phyloP scores from a whole-genome alignment of 176 grass and related monocot genomes.

The Thinopyrum elongatum region DNA sequence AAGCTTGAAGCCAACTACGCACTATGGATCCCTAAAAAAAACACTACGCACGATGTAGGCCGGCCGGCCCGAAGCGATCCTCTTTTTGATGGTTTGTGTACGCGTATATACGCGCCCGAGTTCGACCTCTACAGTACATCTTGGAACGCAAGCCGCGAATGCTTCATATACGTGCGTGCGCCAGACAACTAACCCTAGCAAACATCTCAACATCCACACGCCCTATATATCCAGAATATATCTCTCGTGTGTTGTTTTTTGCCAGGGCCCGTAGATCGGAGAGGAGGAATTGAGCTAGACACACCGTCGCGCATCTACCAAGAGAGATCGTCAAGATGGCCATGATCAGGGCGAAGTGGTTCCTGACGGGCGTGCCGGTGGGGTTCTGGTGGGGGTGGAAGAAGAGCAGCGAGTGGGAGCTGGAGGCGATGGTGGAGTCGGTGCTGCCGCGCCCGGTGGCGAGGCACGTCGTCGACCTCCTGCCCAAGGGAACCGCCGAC shows the following conservation, averaged over 20 bases:
- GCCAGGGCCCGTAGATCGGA: not conserved
- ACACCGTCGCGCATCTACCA: not conserved
- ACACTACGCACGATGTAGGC: too few species aligned
- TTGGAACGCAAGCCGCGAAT: not conserved
- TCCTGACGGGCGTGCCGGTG: conserved; percentile 9
- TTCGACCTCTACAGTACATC: not conserved
- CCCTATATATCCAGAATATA: not conserved
- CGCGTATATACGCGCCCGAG: not conserved
- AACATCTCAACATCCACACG: not conserved
- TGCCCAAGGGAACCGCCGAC: conserved; percentile 14
- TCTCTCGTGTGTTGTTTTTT: not conserved
- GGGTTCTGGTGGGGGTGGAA: conserved; percentile 22
- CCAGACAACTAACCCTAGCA: not conserved
- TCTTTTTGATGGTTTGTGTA: too few species aligned
- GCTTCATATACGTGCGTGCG: not conserved
- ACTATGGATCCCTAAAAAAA: too few species aligned
- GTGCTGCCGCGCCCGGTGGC: not conserved
- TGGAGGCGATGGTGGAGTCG: not conserved
- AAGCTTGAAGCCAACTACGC: too few species aligned
- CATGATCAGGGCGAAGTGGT: not conserved
- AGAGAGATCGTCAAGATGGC: not conserved
- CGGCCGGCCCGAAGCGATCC: too few species aligned
- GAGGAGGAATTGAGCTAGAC: not conserved
- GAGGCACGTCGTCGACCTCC: not conserved
- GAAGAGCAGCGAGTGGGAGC: conserved; percentile 18